Evolutionary conservation across 1,284 basidiomycete genomes (phyloP), one percentile per base, ranked within the genome.

Genomic region (Pseudozyma thailandica): DNA sequence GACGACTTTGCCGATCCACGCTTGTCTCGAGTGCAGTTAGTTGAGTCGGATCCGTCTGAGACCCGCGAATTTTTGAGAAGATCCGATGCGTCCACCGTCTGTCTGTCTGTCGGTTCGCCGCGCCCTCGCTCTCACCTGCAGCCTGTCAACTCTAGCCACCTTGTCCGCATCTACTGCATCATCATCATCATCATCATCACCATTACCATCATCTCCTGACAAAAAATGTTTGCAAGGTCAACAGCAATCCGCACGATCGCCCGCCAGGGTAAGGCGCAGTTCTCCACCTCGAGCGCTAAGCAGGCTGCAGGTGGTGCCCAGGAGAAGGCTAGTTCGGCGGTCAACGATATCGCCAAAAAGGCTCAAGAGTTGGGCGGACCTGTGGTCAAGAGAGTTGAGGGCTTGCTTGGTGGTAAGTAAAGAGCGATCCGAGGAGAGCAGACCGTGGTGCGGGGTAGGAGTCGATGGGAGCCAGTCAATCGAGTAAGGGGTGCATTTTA

Each of bases 331-430:
- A 39, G 50, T 23, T 53, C 45, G n/a, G 51, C 65, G 10, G 39
- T 76, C 46, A 53, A 60, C 46, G 61, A 61, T 27, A 50, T 64
- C 18, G 43, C 70, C 13, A 76, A 73, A 38, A 78, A 77, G 72
- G 75, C 75, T 3, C 69, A 70, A 59, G 60, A 76, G 64, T 44
- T 75, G 20, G 77, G 73, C 25, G 77, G 77, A n/a, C 78, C 77
- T 45, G 54, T 63, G 15, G 38, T 70, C 16, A 72, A 73, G 62
- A 54, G 71, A 16, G 74, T 74, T 25, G 52, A 74, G 52, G 69
- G 72, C 46, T 31, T 74, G 13, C 75, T 77, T 48, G 77, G 77
- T 48, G 65, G 78, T 80, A 72, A 51, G 78, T 75, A 31, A 18
- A 9, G 31, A 33, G 31, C 31, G 31, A 33, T 33, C 2, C n/a